phyloP scores from a whole-genome alignment of 345 rosid genomes.

The Lepidium africanum region DNA sequence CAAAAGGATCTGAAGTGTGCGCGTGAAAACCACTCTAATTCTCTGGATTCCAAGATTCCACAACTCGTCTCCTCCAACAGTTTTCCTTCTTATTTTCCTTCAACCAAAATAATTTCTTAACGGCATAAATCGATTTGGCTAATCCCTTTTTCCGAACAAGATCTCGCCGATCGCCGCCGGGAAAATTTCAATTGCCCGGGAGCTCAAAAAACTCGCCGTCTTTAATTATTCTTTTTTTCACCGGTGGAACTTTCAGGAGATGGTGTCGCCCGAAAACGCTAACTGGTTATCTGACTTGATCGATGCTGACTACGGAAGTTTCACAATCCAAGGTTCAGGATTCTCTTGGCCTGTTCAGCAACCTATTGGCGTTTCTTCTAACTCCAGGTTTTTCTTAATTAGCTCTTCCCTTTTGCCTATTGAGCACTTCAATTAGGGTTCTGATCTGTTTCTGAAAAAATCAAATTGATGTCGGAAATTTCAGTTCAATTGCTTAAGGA shows the following conservation, averaged over 20 bases:
- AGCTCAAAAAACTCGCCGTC: neutral
- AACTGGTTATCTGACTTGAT: constrained; percentile 66
- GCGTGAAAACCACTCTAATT: constrained; percentile 21
- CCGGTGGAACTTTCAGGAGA: constrained; percentile 29
- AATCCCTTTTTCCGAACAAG: neutral
- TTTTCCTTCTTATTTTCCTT: neutral
- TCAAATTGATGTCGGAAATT: constrained; percentile 1
- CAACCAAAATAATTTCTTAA: neutral
- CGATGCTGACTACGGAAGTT: constrained; percentile 63
- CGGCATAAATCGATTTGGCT: constrained; percentile 5
- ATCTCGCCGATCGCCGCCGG: constrained; percentile 18
- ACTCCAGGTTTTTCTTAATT: constrained; percentile 41
- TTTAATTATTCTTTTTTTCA: neutral
- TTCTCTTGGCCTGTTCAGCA: constrained; percentile 70
- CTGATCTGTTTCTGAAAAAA: neutral
- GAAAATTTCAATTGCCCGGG: neutral
- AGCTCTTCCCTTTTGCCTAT: neutral
- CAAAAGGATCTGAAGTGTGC: neutral
- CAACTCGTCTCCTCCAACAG: constrained; percentile 25
- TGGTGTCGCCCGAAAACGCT: constrained; percentile 68
- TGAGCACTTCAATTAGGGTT: constrained; percentile 15
- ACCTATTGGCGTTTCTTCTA: constrained; percentile 45
- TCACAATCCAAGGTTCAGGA: constrained; percentile 45
- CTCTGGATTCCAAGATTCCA: constrained; percentile 19
- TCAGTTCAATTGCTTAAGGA: neutral